Evolutionary conservation across 352 stramenopile species (phyloP).

Genomic region (Globisporangium cystogenes): DNA sequence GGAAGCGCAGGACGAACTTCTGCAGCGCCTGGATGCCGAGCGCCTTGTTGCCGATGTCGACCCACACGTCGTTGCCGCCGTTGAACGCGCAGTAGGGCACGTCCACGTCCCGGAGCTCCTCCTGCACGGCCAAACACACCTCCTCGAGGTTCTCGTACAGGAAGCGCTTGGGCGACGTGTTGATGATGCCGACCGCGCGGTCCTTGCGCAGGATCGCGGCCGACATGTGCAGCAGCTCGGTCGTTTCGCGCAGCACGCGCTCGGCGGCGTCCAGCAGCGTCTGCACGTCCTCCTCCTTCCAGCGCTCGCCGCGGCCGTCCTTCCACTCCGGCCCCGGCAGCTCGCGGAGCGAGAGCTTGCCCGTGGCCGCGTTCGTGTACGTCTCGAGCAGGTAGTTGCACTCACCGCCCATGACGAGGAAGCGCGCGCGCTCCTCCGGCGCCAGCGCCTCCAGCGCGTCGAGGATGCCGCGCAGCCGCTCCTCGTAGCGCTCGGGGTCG

Average conservation of each 20-base stretch:
- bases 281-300: constrained; percentile 75
- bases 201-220: constrained; percentile 91
- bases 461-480: constrained; percentile 69
- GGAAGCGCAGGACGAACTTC: constrained; percentile 69
- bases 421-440: constrained; percentile 56
- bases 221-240: constrained; percentile 80
- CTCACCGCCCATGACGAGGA: constrained; percentile 94
- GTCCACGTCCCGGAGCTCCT: constrained; percentile 63
- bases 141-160: constrained; percentile 94
- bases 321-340: constrained; percentile 75
- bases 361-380: constrained; percentile 33
- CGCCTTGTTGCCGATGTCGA: constrained; percentile 96
- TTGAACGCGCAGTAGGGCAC: constrained; percentile 97
- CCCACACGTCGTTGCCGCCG: constrained; percentile 94
- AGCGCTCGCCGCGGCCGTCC: constrained; percentile 79
- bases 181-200: constrained; percentile 91
- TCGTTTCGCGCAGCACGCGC: constrained; percentile 61
- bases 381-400: constrained; percentile 94
- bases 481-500: constrained; percentile 59
- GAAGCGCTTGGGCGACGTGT: constrained; percentile 70
- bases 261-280: constrained; percentile 84
- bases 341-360: constrained; percentile 49
- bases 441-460: constrained; percentile 50
- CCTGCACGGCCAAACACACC: constrained; percentile 89
- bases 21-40: constrained; percentile 92